Base-by-base conservation (phyloP, 1,139 yeast genomes). In the Pichia norvegensis region DNA sequence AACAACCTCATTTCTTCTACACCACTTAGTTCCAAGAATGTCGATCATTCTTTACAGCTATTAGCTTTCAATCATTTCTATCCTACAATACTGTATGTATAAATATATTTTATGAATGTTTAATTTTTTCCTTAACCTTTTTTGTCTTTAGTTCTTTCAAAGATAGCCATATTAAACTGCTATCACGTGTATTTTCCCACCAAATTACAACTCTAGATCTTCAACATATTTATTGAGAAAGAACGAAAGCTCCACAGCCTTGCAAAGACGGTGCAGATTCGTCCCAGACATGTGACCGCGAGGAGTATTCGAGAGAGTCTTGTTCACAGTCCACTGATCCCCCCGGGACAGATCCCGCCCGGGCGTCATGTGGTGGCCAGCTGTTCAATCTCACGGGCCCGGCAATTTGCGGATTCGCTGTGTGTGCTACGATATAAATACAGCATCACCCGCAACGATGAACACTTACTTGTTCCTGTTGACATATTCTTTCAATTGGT, bases 1-100 rank as follows among this genome's bases (percentile, higher is more conserved):
- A 43, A 37, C 46, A 43, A 36, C 27, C 21, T 14, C 46, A 43
- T 16, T 43, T 43, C 35, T 21, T 38, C 9, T 43, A 43, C 25
- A 43, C 46, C 14, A 43, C 46, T 16, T 43, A 35, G n/a, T 20
- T 20, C 13, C 10, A n/a, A 3, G 35, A 31, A 17, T 31, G 35
- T 31, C 35, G 35, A 31, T 11, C 35, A 31, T 38, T 27, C 16
- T 8, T 1, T 25, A 13, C 19, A 8, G 4, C 22, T 16, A 16
- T 20, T 16, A 16, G 20, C 11, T 31, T 17, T 31, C 21, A 16
- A 8, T 31, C 19, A 16, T 14, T 21, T 17, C n/a, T 19, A 4
- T 37, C 38, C 41, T n/a, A n/a, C 19, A 17, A 19, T 38, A 20
- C 16, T 29, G 41, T 20, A 19, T 16, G 22, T n/a, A 23, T 22